Conservation (phyloP, 176 grass and related monocot species). For the Lolium perenne region DNA sequence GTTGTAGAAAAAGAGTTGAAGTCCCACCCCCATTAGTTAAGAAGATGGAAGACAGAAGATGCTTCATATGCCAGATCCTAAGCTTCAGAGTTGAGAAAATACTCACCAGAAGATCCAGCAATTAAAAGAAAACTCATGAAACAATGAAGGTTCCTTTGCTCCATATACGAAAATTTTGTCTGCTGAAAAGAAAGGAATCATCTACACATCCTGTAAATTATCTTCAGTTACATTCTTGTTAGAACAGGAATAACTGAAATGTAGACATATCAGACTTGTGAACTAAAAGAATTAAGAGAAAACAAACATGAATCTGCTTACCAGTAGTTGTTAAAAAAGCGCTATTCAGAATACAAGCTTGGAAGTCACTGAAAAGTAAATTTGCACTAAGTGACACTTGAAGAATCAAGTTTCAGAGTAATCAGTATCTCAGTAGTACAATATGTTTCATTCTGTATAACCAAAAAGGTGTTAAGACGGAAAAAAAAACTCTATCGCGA, state of each 20-base stretch:
- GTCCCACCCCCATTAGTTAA: slow-evolving; percentile 3
- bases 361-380: slow-evolving; percentile 3
- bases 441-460: slow-evolving; percentile 42
- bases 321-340: not conserved
- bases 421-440: slow-evolving; percentile 25
- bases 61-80: slow-evolving; percentile 38
- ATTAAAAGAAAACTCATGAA: slow-evolving; percentile 28
- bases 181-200: slow-evolving; percentile 25
- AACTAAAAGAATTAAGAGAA: slow-evolving; percentile 5
- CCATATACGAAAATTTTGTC: slow-evolving; percentile 7
- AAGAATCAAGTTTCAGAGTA: slow-evolving; percentile 31
- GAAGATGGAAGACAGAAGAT: slow-evolving; percentile 11
- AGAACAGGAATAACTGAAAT: not conserved
- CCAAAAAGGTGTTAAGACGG: slow-evolving; percentile 15
- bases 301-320: slow-evolving; percentile 9
- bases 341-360: slow-evolving; percentile 12
- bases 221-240: not conserved
- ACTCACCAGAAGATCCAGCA: not conserved
- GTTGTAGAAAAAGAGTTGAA: slow-evolving; percentile 19
- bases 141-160: slow-evolving; percentile 16
- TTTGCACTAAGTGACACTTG: not conserved
- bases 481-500: slow-evolving; percentile 43
- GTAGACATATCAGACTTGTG: not conserved
- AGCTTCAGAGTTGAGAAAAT: slow-evolving; percentile 24
- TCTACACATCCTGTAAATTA: not conserved